Percentiles rank a stretch among this genome's conserved stretches.
These are phyloP conservation scores for Metrosideros polymorpha DNA, from an alignment of 441 rosid species.

Conservation along the genomic window DNA sequence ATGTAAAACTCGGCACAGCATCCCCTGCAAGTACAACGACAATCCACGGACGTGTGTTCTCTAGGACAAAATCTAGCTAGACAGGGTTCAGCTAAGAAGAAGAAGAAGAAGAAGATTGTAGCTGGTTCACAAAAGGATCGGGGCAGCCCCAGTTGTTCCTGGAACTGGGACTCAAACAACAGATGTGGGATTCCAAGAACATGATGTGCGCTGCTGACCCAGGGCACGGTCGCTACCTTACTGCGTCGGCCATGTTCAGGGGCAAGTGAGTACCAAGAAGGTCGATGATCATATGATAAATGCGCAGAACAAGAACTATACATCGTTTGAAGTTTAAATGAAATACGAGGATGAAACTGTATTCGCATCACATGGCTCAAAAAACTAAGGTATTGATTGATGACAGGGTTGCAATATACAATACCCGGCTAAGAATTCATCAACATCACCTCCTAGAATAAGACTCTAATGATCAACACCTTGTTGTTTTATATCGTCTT, in stretches of 20 bases:
- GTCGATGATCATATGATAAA: slow-evolving; percentile 40
- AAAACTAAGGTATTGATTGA: not conserved
- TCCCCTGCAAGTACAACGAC: too few relatives aligned
- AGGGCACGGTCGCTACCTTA: slow-evolving; percentile 8
- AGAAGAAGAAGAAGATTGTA: too few relatives aligned
- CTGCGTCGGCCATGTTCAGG: slow-evolving; percentile 25
- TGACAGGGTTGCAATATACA: not conserved
- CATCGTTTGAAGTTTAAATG: too few relatives aligned
- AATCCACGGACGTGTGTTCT: too few relatives aligned
- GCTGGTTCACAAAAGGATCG: too few relatives aligned
- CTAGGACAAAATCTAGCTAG: too few relatives aligned
- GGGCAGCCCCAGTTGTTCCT: too few relatives aligned
- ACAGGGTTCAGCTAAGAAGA: too few relatives aligned
- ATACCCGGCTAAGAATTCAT: too few relatives aligned
- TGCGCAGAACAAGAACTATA: slow-evolving; percentile 38
- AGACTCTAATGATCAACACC: not conserved
- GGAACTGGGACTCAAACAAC: slow-evolving; percentile 6
- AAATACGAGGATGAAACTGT: not conserved
- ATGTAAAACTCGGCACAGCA: too few relatives aligned
- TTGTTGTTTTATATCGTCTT: not conserved
- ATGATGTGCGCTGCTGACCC: slow-evolving; percentile 13
- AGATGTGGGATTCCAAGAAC: slow-evolving; percentile 12
- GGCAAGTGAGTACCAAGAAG: slow-evolving; percentile 43
- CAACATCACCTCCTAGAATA: not conserved
- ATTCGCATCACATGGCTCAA: not conserved